Evolutionary conservation across 208 protist species (phyloP).

Genomic region (Trypanosoma platydactyli): DNA sequence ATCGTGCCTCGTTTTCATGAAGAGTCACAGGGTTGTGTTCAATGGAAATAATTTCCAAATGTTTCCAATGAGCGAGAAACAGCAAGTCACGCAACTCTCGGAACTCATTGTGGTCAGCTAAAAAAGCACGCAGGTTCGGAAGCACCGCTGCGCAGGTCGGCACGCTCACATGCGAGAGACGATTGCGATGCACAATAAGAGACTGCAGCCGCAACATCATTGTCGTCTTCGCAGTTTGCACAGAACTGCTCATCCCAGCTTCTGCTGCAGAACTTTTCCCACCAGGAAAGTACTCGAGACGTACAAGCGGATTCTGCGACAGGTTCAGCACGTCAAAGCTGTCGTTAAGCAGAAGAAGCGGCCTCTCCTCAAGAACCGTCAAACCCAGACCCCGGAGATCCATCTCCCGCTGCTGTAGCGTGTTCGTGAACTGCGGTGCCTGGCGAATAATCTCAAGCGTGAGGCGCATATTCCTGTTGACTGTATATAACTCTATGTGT

Average conservation of each 20-base stretch:
- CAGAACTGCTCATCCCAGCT: constrained; percentile 4
- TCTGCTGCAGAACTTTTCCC: background rate
- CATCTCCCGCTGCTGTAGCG: constrained; percentile 78
- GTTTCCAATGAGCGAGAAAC: constrained; percentile 73
- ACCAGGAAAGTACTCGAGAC: constrained; percentile 77
- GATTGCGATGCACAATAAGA: constrained; percentile 79
- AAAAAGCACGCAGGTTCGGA: constrained; percentile 70
- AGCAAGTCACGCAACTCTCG: constrained; percentile 47
- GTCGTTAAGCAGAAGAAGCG: constrained; percentile 66
- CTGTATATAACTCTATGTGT: background rate
- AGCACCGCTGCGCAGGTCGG: constrained; percentile 65
- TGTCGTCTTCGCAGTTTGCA: background rate
- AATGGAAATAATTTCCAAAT: constrained; percentile 72
- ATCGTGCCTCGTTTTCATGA: constrained; percentile 44
- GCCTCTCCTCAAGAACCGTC: constrained; percentile 73
- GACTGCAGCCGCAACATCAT: constrained; percentile 66
- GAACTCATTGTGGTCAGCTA: constrained; percentile 78
- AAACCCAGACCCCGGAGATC: constrained; percentile 81
- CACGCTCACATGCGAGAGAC: constrained; percentile 77
- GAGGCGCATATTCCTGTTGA: constrained; percentile 57
- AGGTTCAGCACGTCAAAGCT: constrained; percentile 88
- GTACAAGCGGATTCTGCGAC: constrained; percentile 70
- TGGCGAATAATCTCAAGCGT: constrained; percentile 68
- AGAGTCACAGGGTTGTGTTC: constrained; percentile 69
- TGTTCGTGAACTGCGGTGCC: constrained; percentile 87